phyloP scores from a whole-genome alignment of 208 protist genomes.

The Balamuthia mandrillaris region DNA sequence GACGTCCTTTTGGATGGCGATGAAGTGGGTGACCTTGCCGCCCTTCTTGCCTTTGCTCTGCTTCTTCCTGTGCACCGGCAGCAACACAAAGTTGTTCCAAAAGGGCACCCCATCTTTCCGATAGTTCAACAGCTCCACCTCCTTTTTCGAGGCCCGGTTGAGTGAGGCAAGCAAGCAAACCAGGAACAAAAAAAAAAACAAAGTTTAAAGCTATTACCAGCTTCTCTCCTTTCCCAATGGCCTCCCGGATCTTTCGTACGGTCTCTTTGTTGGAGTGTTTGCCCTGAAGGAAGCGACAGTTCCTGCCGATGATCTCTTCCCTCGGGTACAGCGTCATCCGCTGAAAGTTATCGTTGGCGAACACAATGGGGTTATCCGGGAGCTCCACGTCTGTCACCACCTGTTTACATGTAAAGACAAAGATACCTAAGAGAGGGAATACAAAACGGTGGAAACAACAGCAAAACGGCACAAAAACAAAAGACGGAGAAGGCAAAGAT shows the following conservation, averaged over 20 bases:
- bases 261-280: constrained; percentile 1
- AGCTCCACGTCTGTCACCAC: too few relatives aligned
- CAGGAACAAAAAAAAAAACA: too few relatives aligned
- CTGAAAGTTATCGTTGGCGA: constrained; percentile 28
- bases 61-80: neutral
- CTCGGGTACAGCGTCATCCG: constrained; percentile 28
- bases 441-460: too few relatives aligned
- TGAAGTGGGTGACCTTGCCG: constrained; percentile 37
- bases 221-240: neutral
- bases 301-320: constrained; percentile 6
- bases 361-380: constrained; percentile 8
- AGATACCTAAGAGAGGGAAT: too few relatives aligned
- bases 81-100: neutral
- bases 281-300: constrained; percentile 19
- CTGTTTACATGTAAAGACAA: too few relatives aligned
- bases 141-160: too few relatives aligned
- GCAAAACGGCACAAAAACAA: too few relatives aligned
- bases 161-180: too few relatives aligned
- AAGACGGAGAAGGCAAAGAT: too few relatives aligned
- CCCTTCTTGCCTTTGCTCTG: too few relatives aligned
- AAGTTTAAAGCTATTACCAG: too few relatives aligned
- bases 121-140: constrained; percentile 10
- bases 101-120: neutral
- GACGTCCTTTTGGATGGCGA: constrained; percentile 48
- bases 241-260: neutral